Evolutionary conservation across 148 eudicot genomes (phyloP).

Genomic region (Heliosperma pusillum): DNA sequence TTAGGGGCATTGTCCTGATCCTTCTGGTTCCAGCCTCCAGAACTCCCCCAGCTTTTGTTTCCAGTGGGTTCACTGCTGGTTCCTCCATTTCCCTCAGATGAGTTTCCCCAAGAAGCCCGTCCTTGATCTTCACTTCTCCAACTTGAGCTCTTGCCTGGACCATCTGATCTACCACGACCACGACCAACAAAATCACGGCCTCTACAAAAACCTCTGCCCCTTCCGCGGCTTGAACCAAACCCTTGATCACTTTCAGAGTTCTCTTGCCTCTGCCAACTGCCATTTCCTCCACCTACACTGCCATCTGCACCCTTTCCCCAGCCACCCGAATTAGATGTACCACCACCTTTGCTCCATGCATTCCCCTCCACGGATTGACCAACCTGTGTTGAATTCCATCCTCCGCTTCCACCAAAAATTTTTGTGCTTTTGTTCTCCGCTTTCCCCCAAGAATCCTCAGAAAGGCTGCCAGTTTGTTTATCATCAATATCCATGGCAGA

Average conservation of each 20-base stretch:
- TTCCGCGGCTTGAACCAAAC: conserved; percentile 33
- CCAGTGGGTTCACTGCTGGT: conserved; percentile 11
- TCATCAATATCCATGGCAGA: conserved; percentile 16
- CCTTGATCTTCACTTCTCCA: conserved; percentile 29
- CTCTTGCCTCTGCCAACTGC: conserved; percentile 17
- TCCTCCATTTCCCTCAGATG: conserved; percentile 18
- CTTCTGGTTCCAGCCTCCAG: no score
- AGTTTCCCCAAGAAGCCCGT: conserved; percentile 18
- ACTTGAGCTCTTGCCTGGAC: conserved; percentile 27
- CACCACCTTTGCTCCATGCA: conserved; percentile 18
- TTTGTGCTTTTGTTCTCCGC: conserved; percentile 30
- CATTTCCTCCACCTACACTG: conserved; percentile 23
- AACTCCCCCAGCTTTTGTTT: conserved; percentile 16
- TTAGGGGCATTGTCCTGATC: conserved; percentile 1
- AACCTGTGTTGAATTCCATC: conserved; percentile 23
- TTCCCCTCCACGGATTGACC: conserved; percentile 8
- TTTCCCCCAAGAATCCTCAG: conserved; percentile 38
- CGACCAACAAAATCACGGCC: conserved; percentile 21
- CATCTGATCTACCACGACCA: conserved; percentile 30
- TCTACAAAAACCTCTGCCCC: conserved; percentile 30
- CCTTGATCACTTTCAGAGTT: conserved; percentile 26
- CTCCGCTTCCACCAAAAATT: conserved; percentile 28
- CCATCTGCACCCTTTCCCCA: conserved; percentile 19
- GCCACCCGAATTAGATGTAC: conserved; percentile 11
- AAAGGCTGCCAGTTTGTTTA: conserved; percentile 8